Base-by-base conservation (phyloP, 192 early-diverging fungal species). In the Phlyctochytrium bullatum region DNA sequence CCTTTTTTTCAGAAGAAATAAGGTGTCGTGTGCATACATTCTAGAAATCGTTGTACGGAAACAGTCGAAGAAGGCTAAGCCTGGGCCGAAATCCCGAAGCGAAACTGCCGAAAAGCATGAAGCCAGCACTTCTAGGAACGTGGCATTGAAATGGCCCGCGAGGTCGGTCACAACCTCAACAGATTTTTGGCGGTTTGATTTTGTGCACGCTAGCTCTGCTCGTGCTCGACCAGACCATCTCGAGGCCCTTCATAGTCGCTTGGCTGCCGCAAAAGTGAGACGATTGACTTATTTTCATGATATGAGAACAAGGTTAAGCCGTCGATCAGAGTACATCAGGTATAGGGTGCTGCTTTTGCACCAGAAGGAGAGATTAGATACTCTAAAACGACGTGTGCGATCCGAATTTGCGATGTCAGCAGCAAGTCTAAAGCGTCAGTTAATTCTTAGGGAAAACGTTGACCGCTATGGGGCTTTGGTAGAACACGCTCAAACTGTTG, bases 391-490 rank as follows among this genome's bases (percentile, higher is more conserved):
- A 14, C 70, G 71, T 33, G 79, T 79, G 24, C 58, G 66, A n/a
- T 28, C 51, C 24, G 79, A 83, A 35, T 83, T 75, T 61, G 69
- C 71, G 30, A 60, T 69, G 0, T 64, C 77, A 6, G 67, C 73
- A 27, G 81, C 81, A 0, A 62, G 31, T 32, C 30, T 83, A n/a
- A 81, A 79, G 29, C 71, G 77, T 3, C 70, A 80, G 52, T 40
- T 77, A 34, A 61, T 76, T 24, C 17, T 83, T 17, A 62, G 68
- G 1, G 36, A 32, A 24, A 68, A 69, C 16, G 34, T 62, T 0
- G 81, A 80, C 20, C 62, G 73, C 14, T 83, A 51, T 57, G 59
- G 66, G 23, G 65, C 69, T 16, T 63, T 57, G 4, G 75, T 80
- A 23, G 70, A 78, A 60, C 75, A 68, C 36, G 75, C 75, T 20